phyloP scores from a whole-genome alignment of 768 basidiomycete species.

The Neoboletus magnificus region DNA sequence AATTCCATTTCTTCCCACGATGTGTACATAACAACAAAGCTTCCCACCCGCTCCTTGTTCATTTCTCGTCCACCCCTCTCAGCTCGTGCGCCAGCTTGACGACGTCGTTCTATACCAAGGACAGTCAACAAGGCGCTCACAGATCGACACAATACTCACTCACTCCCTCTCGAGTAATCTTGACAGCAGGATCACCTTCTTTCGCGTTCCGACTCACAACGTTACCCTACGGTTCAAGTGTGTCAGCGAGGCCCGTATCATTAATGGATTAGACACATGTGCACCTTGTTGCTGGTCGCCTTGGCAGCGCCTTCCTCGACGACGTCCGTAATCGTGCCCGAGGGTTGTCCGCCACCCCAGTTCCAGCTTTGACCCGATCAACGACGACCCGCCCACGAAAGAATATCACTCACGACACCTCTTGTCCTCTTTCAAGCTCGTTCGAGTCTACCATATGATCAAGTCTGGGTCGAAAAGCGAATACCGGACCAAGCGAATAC shows the following conservation, averaged over 20 bases:
- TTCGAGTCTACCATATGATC: slow-evolving; percentile 17
- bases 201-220: slow-evolving; percentile 41
- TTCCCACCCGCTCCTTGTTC: background rate
- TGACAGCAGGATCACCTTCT: slow-evolving; percentile 48
- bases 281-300: slow-evolving; percentile 45
- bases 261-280: background rate
- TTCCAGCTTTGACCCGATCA: slow-evolving; percentile 29
- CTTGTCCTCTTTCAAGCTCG: slow-evolving; percentile 31
- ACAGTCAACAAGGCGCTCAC: background rate
- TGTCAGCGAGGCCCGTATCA: background rate
- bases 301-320: slow-evolving; percentile 42
- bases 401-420: slow-evolving; percentile 32
- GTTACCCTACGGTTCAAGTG: slow-evolving; percentile 33
- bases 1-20: slow-evolving; percentile 31
- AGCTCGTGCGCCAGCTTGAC: slow-evolving; percentile 52
- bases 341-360: slow-evolving; percentile 33
- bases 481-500: background rate
- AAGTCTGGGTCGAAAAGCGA: background rate
- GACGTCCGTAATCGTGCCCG: slow-evolving; percentile 39
- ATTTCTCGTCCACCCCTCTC: slow-evolving; percentile 37
- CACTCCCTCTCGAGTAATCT: slow-evolving; percentile 39
- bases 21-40: slow-evolving; percentile 2
- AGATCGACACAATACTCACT: slow-evolving; percentile 29
- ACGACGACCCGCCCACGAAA: background rate
- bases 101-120: slow-evolving; percentile 40